phyloP scores from a whole-genome alignment of 2,329 filamentous ascomycete species.

The Penicillium psychrosexuale region DNA sequence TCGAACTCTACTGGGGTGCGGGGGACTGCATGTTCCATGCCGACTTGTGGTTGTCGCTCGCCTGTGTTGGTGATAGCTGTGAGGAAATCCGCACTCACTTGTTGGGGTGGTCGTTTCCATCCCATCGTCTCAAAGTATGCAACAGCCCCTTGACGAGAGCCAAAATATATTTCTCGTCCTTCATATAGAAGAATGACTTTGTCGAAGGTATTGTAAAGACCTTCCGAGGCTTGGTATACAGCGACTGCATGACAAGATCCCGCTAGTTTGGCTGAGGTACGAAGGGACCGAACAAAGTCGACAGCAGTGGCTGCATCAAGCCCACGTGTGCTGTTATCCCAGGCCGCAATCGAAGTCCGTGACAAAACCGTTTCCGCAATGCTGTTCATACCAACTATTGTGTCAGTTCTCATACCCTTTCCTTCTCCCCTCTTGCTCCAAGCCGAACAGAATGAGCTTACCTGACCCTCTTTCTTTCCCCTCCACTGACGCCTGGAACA shows the following conservation, averaged over 20 bases:
- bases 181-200: conserved; percentile 71
- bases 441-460: neutral
- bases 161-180: conserved; percentile 73
- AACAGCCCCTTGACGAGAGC: conserved; percentile 57
- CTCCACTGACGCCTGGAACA: conserved; percentile 57
- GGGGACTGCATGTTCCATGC: conserved; percentile 60
- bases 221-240: conserved; percentile 52
- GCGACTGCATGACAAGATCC: conserved; percentile 38
- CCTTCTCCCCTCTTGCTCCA: too few relatives aligned
- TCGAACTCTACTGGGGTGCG: conserved; percentile 66
- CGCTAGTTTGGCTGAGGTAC: conserved; percentile 47
- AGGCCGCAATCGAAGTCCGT: conserved; percentile 27
- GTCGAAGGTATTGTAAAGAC: conserved; percentile 62
- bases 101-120: conserved; percentile 62
- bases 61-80: conserved; percentile 63
- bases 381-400: conserved; percentile 17
- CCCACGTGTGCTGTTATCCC: conserved; percentile 50
- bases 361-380: conserved; percentile 38
- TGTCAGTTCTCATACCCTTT: neutral
- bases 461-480: conserved; percentile 56
- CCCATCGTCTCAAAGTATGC: conserved; percentile 66
- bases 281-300: conserved; percentile 54
- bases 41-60: conserved; percentile 54
- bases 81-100: conserved; percentile 66
- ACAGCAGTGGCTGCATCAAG: conserved; percentile 55